Conservation (phyloP, 306 rosid species). For the Corylus avellana region DNA sequence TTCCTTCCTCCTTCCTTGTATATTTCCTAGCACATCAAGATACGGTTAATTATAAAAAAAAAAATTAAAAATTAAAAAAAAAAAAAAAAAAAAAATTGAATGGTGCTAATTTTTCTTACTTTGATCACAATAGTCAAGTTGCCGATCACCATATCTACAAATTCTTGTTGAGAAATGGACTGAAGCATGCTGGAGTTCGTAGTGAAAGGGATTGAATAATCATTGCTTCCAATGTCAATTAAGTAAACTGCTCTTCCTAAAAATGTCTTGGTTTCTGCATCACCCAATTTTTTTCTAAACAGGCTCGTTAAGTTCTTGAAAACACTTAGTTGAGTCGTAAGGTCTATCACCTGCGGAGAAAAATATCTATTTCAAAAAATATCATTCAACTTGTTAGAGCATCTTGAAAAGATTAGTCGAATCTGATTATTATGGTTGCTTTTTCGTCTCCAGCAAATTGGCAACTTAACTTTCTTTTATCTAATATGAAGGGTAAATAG, state of each 20-base stretch:
- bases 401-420: too few relatives aligned
- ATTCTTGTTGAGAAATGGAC: constrained; percentile 11
- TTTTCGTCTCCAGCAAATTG: too few relatives aligned
- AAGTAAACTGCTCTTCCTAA: constrained; percentile 40
- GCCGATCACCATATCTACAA: constrained; percentile 31
- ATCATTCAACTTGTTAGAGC: neutral
- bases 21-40: constrained; percentile 31
- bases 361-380: neutral
- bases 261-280: constrained; percentile 27
- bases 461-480: too few relatives aligned
- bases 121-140: constrained; percentile 26
- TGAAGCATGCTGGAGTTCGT: neutral
- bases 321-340: constrained; percentile 41
- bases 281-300: constrained; percentile 33
- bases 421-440: too few relatives aligned
- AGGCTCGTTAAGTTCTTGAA: constrained; percentile 38
- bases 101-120: constrained; percentile 2
- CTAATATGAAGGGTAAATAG: too few relatives aligned
- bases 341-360: constrained; percentile 10
- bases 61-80: neutral
- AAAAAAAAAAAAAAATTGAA: too few relatives aligned
- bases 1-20: constrained; percentile 47
- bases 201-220: constrained; percentile 25
- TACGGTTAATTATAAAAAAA: neutral
- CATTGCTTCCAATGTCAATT: constrained; percentile 33